These are phyloP conservation scores for Botrytis fabae DNA, from an alignment of 2,329 filamentous ascomycete genomes.

Conservation along the genomic window DNA sequence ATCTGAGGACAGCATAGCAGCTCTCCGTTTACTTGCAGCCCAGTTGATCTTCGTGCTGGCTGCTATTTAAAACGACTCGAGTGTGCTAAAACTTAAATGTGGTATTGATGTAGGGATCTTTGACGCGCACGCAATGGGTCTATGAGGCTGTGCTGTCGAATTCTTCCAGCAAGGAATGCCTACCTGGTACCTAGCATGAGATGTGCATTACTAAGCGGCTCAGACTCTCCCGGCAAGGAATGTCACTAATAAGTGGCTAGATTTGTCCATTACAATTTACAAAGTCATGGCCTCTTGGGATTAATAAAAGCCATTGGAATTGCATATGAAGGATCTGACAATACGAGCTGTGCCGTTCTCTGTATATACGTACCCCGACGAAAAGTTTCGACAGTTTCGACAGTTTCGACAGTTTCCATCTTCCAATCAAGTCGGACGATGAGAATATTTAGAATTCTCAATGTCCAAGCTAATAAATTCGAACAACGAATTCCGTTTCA, in stretches of 20 bases:
- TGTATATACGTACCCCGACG: neutral
- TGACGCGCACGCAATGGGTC: conserved; percentile 25
- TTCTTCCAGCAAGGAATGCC: conserved; percentile 20
- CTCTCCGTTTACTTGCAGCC: neutral
- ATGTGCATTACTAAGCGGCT: neutral
- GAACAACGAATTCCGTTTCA: neutral
- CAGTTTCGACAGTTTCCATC: neutral
- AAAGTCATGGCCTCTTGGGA: neutral
- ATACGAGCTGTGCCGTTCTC: neutral
- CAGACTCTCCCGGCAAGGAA: conserved; percentile 9
- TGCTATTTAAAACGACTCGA: neutral
- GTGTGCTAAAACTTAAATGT: neutral
- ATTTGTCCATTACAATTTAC: neutral
- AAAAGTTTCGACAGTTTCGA: neutral
- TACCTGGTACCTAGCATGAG: neutral
- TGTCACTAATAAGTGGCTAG: neutral
- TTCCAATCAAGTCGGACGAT: no score
- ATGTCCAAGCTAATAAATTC: neutral
- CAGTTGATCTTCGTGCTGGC: neutral
- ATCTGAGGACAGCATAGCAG: neutral
- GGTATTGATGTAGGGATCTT: neutral
- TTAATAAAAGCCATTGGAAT: neutral
- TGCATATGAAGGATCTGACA: neutral
- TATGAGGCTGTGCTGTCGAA: neutral
- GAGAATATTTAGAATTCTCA: neutral